Evolutionary conservation across 1,284 basidiomycete species (phyloP).

Genomic region (Trichosporon sp.): DNA sequence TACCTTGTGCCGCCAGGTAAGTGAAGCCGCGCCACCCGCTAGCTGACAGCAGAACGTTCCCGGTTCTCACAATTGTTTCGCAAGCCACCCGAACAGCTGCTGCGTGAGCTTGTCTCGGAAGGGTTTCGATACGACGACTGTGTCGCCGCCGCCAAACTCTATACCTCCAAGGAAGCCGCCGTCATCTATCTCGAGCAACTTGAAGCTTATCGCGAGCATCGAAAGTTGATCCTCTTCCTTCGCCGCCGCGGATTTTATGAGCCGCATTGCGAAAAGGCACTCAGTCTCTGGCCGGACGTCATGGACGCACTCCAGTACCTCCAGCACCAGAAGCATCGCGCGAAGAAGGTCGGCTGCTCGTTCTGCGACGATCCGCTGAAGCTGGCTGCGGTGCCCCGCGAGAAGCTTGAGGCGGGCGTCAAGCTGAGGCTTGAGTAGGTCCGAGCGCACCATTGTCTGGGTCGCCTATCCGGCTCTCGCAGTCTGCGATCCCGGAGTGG

Average conservation of each 20-base stretch:
- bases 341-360: not conserved
- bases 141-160: not conserved
- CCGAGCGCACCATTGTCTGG: not conserved
- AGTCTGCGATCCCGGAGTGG: not conserved
- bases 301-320: not conserved
- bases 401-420: not conserved
- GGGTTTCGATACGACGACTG: conserved; percentile 1
- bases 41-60: not conserved
- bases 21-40: not conserved
- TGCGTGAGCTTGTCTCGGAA: not conserved
- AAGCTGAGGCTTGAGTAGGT: not conserved
- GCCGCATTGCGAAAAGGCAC: not conserved
- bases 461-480: not conserved
- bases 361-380: not conserved
- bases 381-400: not conserved
- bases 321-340: not conserved
- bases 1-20: not conserved
- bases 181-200: not conserved
- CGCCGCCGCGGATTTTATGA: not conserved
- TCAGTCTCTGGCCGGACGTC: not conserved
- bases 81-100: not conserved
- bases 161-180: not conserved
- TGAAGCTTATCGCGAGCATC: not conserved
- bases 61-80: not conserved
- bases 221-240: not conserved